Conservation (phyloP, 2,329 filamentous ascomycete genomes). For the Clarireedia sp. region DNA sequence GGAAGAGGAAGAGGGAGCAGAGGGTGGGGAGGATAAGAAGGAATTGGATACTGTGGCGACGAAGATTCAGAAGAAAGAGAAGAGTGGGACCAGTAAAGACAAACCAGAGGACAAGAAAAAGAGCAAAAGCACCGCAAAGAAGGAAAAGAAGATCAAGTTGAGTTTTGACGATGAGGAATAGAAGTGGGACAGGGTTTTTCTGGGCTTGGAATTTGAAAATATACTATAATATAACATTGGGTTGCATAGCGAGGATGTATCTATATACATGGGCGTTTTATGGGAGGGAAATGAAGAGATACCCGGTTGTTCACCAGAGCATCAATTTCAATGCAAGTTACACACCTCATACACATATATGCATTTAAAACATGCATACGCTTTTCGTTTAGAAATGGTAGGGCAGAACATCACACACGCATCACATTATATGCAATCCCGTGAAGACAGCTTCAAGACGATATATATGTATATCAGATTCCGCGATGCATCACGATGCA, state of each 20-base stretch:
- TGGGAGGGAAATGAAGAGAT: not conserved
- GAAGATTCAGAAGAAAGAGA: not conserved
- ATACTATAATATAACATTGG: not conserved
- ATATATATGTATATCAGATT: no score
- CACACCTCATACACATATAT: not conserved
- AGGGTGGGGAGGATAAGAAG: not conserved
- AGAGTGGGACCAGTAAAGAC: not conserved
- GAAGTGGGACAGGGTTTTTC: not conserved
- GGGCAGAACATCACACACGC: no score
- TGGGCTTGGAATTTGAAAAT: not conserved
- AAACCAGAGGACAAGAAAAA: slow-evolving; percentile 19
- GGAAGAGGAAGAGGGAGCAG: slow-evolving; percentile 12
- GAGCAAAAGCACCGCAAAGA: slow-evolving; percentile 30
- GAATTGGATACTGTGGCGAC: no score
- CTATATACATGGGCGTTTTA: not conserved
- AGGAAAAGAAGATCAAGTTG: slow-evolving; percentile 53
- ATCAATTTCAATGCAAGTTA: not conserved
- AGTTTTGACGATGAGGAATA: slow-evolving; percentile 57
- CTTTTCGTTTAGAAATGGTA: not conserved
- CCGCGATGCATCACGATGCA: no score
- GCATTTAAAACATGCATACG: not conserved
- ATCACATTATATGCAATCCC: no score
- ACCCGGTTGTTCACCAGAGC: not conserved
- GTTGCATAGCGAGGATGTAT: not conserved
- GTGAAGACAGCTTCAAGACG: no score